phyloP scores from a whole-genome alignment of 192 early-diverging fungal genomes.

The Mortierella claussenii region DNA sequence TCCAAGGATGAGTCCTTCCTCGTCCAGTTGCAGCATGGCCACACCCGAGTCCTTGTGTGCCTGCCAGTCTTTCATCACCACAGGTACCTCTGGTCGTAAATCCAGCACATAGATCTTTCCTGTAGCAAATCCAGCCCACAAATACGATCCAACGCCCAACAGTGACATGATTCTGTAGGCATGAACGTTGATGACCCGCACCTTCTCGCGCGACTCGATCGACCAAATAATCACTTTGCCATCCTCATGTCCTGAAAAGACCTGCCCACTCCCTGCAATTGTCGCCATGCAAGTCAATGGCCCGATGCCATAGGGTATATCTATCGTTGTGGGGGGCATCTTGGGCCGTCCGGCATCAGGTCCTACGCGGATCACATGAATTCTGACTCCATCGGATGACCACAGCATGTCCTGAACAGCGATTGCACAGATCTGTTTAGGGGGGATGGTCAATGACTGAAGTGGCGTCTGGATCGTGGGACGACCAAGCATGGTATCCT shows the following conservation, averaged over 20 bases:
- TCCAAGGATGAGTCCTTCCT: constrained; percentile 59
- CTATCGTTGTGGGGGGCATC: constrained; percentile 21
- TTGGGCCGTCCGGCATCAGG: constrained; percentile 42
- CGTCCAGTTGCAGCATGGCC: constrained; percentile 65
- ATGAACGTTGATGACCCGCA: constrained; percentile 63
- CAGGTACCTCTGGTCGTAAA: constrained; percentile 61
- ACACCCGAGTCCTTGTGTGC: constrained; percentile 66
- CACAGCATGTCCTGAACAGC: constrained; percentile 66
- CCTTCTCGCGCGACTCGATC: constrained; percentile 53
- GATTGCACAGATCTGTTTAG: constrained; percentile 61
- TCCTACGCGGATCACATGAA: constrained; percentile 67
- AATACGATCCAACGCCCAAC: constrained; percentile 67
- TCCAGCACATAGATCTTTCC: constrained; percentile 84
- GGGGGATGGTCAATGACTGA: constrained; percentile 53
- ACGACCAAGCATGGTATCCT: constrained; percentile 45
- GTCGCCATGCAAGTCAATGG: constrained; percentile 68
- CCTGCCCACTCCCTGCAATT: constrained; percentile 55
- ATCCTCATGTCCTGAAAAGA: constrained; percentile 83
- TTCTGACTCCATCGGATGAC: constrained; percentile 64
- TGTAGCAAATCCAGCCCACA: constrained; percentile 83
- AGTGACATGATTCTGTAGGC: constrained; percentile 76
- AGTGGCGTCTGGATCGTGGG: constrained; percentile 50
- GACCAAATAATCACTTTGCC: constrained; percentile 83
- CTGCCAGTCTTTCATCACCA: constrained; percentile 73
- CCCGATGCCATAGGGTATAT: constrained; percentile 62